Percentiles rank a stretch among this genome's conserved stretches.
phyloP scores from a whole-genome alignment of 2,329 filamentous ascomycete genomes.

The Nothophoma quercina region DNA sequence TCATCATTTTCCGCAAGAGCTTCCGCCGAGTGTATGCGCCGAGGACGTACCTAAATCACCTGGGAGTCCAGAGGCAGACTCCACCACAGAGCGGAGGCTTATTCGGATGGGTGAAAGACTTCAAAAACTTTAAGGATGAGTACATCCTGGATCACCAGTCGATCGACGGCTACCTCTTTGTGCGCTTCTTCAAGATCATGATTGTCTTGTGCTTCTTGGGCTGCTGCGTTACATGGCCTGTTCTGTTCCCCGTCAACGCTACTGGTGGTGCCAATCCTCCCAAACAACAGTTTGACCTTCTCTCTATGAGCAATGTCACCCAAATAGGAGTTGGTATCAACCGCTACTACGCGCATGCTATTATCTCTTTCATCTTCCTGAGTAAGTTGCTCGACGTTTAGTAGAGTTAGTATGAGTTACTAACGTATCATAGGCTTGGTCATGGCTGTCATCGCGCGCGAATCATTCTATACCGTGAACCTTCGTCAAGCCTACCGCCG shows the following conservation, averaged over 20 bases:
- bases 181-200: conserved; percentile 57
- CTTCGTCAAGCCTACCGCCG: conserved; percentile 58
- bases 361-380: conserved; percentile 55
- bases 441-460: conserved; percentile 55
- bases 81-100: conserved; percentile 55
- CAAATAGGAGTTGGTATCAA: conserved; percentile 39
- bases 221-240: conserved; percentile 54
- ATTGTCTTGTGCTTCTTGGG: conserved; percentile 54
- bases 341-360: conserved; percentile 55
- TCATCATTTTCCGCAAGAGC: conserved; percentile 53
- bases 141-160: conserved; percentile 59
- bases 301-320: conserved; percentile 50
- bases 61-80: conserved; percentile 55
- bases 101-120: conserved; percentile 62
- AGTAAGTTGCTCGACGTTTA: conserved; percentile 17
- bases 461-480: conserved; percentile 58
- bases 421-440: conserved; percentile 42
- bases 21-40: conserved; percentile 56
- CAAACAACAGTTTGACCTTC: conserved; percentile 48
- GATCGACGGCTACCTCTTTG: conserved; percentile 58
- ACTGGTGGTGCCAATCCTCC: conserved; percentile 48
- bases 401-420: background rate
- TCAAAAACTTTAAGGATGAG: conserved; percentile 52
- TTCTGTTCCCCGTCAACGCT: conserved; percentile 58
- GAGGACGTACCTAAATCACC: conserved; percentile 55